These are phyloP conservation scores for Sporobolomyces roseus DNA, from an alignment of 768 basidiomycete genomes.

Conservation along the genomic window DNA sequence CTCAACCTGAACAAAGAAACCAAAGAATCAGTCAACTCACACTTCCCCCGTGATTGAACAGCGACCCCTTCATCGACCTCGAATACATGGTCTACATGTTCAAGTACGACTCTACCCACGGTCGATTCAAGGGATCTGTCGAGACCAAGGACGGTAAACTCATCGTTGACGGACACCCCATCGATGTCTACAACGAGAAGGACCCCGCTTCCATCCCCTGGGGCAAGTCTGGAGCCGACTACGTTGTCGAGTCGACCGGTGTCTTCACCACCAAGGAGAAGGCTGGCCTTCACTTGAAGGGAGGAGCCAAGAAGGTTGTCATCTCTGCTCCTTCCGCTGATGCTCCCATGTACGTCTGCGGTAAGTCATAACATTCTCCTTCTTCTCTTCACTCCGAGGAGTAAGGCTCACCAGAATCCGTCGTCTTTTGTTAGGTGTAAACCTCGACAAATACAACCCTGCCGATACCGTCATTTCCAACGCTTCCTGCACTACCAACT, in stretches of 20 bases:
- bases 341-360: constrained; percentile 89
- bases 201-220: constrained; percentile 84
- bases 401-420: neutral
- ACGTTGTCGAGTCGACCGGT: constrained; percentile 96
- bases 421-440: constrained; percentile 57
- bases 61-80: constrained; percentile 92
- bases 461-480: constrained; percentile 89
- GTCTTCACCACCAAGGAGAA: constrained; percentile 96
- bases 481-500: constrained; percentile 99
- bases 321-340: constrained; percentile 98
- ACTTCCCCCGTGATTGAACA: neutral
- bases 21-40: no score
- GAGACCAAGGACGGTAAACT: constrained; percentile 84
- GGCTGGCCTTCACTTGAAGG: constrained; percentile 88
- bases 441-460: constrained; percentile 85
- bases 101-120: constrained; percentile 93
- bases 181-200: constrained; percentile 75
- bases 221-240: constrained; percentile 74
- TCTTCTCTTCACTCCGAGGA: neutral
- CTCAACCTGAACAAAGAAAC: no score
- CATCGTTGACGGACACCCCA: constrained; percentile 69
- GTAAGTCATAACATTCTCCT: constrained; percentile 45
- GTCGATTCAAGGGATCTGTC: constrained; percentile 81
- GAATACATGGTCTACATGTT: constrained; percentile 99
- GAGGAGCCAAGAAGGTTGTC: constrained; percentile 99